phyloP scores from a whole-genome alignment of 2,329 filamentous ascomycete genomes.

The Nannizzia gypsea region DNA sequence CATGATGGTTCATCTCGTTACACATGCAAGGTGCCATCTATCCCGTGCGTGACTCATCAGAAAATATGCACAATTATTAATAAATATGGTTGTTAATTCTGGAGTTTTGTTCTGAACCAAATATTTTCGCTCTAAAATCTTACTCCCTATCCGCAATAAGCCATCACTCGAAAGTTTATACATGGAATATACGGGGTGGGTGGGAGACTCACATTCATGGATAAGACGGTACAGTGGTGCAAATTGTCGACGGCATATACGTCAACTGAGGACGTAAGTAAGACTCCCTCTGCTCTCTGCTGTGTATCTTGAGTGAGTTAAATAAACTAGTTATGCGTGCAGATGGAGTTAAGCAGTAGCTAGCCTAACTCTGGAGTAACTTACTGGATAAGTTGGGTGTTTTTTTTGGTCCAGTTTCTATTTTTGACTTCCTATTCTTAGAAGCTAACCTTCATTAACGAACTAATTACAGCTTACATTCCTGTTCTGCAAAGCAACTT shows the following conservation, averaged over 20 bases:
- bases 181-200: not conserved
- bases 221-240: not conserved
- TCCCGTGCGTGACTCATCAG: conserved; percentile 5
- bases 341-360: not conserved
- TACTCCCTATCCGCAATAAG: not conserved
- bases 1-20: not conserved
- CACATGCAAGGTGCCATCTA: not conserved
- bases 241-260: not conserved
- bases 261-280: not conserved
- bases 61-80: conserved; percentile 5
- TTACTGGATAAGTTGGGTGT: no score
- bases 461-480: no score
- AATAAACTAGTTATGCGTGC: not conserved
- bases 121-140: not conserved
- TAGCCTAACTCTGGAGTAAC: no score
- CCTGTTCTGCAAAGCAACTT: no score
- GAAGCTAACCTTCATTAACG: not conserved
- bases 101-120: not conserved
- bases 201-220: not conserved
- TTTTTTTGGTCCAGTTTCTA: not conserved
- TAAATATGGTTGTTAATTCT: conserved; percentile 3
- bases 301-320: not conserved
- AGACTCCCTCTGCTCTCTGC: not conserved
- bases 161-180: not conserved
- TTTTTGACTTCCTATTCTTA: not conserved